Conservation (phyloP, 2,329 filamentous ascomycete species). For the Metarhizium humberi region DNA sequence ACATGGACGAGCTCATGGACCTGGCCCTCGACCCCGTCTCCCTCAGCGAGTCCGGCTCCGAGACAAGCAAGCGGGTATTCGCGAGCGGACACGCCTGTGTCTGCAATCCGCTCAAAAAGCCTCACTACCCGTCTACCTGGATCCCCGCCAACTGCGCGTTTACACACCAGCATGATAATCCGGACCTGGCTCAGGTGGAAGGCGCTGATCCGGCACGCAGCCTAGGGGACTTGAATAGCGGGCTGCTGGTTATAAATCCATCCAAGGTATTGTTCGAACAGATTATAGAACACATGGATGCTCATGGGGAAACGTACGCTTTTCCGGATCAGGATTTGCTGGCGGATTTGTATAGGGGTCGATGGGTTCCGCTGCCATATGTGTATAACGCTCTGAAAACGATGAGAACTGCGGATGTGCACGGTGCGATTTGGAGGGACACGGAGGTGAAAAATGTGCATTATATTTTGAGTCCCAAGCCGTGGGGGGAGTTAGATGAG, state of each 20-base stretch:
- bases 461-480: conserved; percentile 52
- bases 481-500: conserved; percentile 44
- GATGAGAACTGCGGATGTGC: conserved; percentile 41
- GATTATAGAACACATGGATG: conserved; percentile 42
- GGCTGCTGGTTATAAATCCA: conserved; percentile 48
- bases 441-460: conserved; percentile 51
- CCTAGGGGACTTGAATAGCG: conserved; percentile 37
- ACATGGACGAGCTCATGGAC: conserved; percentile 94
- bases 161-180: conserved; percentile 40
- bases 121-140: conserved; percentile 72
- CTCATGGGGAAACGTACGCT: conserved; percentile 35
- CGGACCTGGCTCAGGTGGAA: conserved; percentile 35
- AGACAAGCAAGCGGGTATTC: conserved; percentile 53
- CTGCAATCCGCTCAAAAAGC: conserved; percentile 71
- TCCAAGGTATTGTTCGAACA: conserved; percentile 35
- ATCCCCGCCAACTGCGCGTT: conserved; percentile 48
- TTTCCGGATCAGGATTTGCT: conserved; percentile 54
- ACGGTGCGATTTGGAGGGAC: conserved; percentile 48
- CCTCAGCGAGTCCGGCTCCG: conserved; percentile 10
- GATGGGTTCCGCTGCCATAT: conserved; percentile 51
- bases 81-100: conserved; percentile 78
- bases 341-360: conserved; percentile 41
- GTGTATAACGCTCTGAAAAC: conserved; percentile 57
- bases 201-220: conserved; percentile 34
- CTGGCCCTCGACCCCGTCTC: conserved; percentile 52